phyloP scores from a whole-genome alignment of 2,329 filamentous ascomycete species.

The Curvularia sp. region DNA sequence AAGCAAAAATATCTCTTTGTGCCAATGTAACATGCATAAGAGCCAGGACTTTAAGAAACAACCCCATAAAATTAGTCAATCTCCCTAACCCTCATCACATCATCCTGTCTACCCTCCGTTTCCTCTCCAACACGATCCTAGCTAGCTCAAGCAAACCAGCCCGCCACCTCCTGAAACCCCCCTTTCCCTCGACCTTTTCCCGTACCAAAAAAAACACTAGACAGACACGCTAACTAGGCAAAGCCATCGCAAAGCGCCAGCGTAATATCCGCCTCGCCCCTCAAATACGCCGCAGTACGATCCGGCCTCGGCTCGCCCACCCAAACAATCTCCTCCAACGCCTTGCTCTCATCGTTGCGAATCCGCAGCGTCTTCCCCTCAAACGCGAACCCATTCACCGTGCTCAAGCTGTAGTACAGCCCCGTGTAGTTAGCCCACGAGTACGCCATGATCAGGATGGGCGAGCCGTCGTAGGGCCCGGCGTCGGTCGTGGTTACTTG shows the following conservation, averaged over 20 bases:
- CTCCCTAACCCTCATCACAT: no score
- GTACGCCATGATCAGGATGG: conserved; percentile 36
- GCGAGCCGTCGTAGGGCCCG: conserved; percentile 24
- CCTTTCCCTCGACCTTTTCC: no score
- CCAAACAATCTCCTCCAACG: conserved; percentile 26
- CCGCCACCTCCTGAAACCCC: no score
- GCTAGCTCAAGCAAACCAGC: no score
- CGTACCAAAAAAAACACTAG: no score
- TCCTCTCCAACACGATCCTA: no score
- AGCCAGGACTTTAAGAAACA: no score
- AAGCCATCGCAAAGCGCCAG: conserved; percentile 26
- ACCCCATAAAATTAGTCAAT: no score
- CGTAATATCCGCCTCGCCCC: conserved; percentile 28
- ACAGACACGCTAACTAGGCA: no score
- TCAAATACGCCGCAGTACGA: conserved; percentile 16
- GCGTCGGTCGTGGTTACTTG: conserved; percentile 27
- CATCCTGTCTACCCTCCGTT: no score
- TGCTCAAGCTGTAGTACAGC: conserved; percentile 38
- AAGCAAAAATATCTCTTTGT: no score
- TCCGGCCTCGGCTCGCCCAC: conserved; percentile 23
- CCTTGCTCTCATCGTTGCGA: conserved; percentile 12
- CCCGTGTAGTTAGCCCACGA: conserved; percentile 22
- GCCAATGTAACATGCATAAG: no score
- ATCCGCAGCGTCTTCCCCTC: conserved; percentile 27
- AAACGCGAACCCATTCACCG: conserved; percentile 31